A percentile compares a stretch with the other conserved stretches of the same genome.
Conservation (phyloP, 108 stramenopile genomes). For the Cyclostephanos invisitatus region DNA sequence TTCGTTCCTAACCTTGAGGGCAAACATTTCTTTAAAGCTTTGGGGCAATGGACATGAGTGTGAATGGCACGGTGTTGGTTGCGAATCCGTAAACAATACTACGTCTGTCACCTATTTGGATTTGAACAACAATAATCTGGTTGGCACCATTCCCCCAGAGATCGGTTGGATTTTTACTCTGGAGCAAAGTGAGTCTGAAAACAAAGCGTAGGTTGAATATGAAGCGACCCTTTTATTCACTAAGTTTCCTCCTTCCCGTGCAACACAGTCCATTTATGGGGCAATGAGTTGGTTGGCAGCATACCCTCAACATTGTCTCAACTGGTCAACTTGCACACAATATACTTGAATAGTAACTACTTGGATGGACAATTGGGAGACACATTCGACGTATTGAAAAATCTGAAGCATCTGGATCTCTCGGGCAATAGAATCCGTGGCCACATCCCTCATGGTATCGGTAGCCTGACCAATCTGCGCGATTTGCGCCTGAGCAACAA, state of each 20-base stretch:
- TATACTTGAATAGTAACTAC: conserved; percentile 50
- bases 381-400: conserved; percentile 16
- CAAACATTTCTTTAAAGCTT: not conserved
- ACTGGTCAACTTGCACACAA: conserved; percentile 43
- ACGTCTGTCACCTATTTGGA: conserved; percentile 34
- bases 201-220: conserved; percentile 10
- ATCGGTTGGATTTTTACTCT: conserved; percentile 39
- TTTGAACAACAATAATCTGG: conserved; percentile 30
- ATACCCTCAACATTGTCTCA: conserved; percentile 43
- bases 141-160: conserved; percentile 36
- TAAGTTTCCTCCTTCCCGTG: not conserved
- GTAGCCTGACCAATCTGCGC: conserved; percentile 32
- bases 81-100: conserved; percentile 30
- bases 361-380: conserved; percentile 30
- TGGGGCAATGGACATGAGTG: conserved; percentile 56
- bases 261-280: conserved; percentile 29
- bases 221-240: not conserved
- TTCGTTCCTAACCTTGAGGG: not conserved
- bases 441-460: conserved; percentile 53
- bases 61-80: conserved; percentile 49
- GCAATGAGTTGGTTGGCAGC: conserved; percentile 56
- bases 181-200: conserved; percentile 20
- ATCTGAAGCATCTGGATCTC: conserved; percentile 22
- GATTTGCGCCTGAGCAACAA: conserved; percentile 48
- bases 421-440: conserved; percentile 46